Percentiles rank a stretch among this genome's conserved stretches.
Conservation (phyloP, 2,329 filamentous ascomycete species). For the Aspergillus pseudoglaucus region DNA sequence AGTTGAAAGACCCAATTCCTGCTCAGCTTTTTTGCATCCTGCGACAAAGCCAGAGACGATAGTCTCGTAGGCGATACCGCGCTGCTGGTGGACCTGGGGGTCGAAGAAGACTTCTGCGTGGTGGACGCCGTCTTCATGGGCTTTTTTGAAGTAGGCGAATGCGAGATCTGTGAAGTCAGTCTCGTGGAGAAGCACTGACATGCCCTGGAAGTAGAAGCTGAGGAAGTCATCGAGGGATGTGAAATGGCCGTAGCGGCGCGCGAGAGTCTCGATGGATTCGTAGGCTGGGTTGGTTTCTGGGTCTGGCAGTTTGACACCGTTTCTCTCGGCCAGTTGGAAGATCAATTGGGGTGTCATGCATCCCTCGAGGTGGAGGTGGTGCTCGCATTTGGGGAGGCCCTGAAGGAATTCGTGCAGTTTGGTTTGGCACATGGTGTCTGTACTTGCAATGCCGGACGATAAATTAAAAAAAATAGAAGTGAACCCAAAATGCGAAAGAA, state of each 20-base stretch:
- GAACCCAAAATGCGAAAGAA: neutral
- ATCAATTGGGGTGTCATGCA: slow-evolving; percentile 64
- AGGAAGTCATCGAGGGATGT: slow-evolving; percentile 70
- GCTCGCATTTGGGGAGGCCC: slow-evolving; percentile 70
- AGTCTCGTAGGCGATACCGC: slow-evolving; percentile 57
- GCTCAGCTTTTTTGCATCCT: slow-evolving; percentile 55
- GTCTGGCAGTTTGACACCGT: slow-evolving; percentile 56
- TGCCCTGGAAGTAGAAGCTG: slow-evolving; percentile 70
- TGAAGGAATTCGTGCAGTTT: slow-evolving; percentile 54
- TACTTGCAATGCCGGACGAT: neutral
- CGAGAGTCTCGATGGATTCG: slow-evolving; percentile 52
- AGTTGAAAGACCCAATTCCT: slow-evolving; percentile 58
- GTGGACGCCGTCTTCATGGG: slow-evolving; percentile 57
- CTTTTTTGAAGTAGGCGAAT: slow-evolving; percentile 63
- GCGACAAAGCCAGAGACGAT: slow-evolving; percentile 58
- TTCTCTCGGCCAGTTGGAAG: slow-evolving; percentile 61
- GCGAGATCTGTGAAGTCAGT: slow-evolving; percentile 68
- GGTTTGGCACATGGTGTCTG: slow-evolving; percentile 48
- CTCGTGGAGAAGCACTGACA: slow-evolving; percentile 59
- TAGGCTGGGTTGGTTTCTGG: slow-evolving; percentile 55
- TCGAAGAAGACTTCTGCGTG: slow-evolving; percentile 79
- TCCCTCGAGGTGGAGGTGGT: slow-evolving; percentile 75
- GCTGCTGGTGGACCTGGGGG: slow-evolving; percentile 64
- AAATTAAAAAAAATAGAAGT: neutral
- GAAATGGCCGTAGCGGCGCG: slow-evolving; percentile 60